These are phyloP conservation scores for Saturnispora bothae DNA, from an alignment of 805 yeast genomes.

Conservation along the genomic window DNA sequence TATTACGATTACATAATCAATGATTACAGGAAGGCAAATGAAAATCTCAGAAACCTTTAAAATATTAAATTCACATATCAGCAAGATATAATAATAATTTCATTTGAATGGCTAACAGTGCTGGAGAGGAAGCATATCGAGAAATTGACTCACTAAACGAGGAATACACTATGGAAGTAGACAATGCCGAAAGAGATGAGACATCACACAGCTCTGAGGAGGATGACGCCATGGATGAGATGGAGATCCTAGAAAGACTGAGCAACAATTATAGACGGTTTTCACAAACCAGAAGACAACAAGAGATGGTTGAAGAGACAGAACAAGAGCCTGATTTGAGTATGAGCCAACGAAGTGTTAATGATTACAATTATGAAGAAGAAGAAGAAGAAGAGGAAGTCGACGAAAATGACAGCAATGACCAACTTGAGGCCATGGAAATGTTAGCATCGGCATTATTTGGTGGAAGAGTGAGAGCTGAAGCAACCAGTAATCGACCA, in stretches of 20 bases:
- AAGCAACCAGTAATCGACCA: background rate
- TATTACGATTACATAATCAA: background rate
- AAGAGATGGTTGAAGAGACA: constrained; percentile 14
- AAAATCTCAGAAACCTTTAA: no score
- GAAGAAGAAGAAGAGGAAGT: constrained; percentile 19
- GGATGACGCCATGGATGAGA: constrained; percentile 15
- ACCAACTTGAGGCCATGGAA: constrained; percentile 9
- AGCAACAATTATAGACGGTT: constrained; percentile 31
- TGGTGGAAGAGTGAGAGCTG: background rate
- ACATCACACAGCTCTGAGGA: background rate
- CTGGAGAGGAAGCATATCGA: background rate
- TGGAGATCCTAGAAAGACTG: constrained; percentile 27
- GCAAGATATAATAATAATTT: no score
- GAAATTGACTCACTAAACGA: no score
- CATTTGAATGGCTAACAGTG: background rate
- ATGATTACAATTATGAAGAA: constrained; percentile 10
- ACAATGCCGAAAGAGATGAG: background rate
- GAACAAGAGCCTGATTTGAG: constrained; percentile 10
- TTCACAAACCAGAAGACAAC: constrained; percentile 18
- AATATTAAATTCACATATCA: no score
- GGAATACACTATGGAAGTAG: no score
- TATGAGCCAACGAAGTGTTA: background rate
- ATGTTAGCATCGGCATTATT: constrained; percentile 11
- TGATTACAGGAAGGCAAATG: background rate
- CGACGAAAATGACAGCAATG: constrained; percentile 19